Evolutionary conservation across 2,329 filamentous ascomycete species (phyloP), one percentile per base, ranked within the genome.

Genomic region (Stylonectria norvegica): DNA sequence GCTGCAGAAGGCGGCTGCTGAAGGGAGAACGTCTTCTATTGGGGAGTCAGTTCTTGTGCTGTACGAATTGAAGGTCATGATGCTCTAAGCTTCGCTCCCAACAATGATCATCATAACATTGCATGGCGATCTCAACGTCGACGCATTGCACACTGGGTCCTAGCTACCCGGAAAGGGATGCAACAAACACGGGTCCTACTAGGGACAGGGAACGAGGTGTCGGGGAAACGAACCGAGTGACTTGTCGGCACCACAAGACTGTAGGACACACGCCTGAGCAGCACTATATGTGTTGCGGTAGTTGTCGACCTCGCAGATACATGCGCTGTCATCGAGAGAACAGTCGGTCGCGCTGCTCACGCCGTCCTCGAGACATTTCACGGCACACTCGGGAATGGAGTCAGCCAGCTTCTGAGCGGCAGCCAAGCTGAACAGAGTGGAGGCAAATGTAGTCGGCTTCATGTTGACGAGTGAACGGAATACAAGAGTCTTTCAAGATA

Each of bases 241-340:
- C 12, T 45, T 44, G 19, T 67, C 61, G 14, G 68, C 63, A 17
- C 73, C 69, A 19, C 63, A 62, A 16, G 63, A 58, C 4, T 70
- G 70, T 43, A 69, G 72, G 11, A 66, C 64, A 20, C 63, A 56
- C 42, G 66, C 67, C 35, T 66, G 60, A 7, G 65, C 65, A 17
- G 61, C 61, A 23, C 68, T 60, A 30, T 64, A 61, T 9, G 56
- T 68, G 43, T 67, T 56, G 52, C 71, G 66, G 36, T 56, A 56
- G 37, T 56, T 56, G 46, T 47, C 40, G 7, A 47, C 43, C 34
- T 50, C 47, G 38, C 53, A 56, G 32, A 53, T 39, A 32, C 53
- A 56, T 10, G 45, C 32, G 30, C 33, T 45, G 41, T 56, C 53
- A 38, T 53, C 42, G 3, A 50, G 35, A 15, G 23, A 37, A 43